Base-by-base conservation (phyloP, 257 asterid genomes). In the Cinchona pubescens region DNA sequence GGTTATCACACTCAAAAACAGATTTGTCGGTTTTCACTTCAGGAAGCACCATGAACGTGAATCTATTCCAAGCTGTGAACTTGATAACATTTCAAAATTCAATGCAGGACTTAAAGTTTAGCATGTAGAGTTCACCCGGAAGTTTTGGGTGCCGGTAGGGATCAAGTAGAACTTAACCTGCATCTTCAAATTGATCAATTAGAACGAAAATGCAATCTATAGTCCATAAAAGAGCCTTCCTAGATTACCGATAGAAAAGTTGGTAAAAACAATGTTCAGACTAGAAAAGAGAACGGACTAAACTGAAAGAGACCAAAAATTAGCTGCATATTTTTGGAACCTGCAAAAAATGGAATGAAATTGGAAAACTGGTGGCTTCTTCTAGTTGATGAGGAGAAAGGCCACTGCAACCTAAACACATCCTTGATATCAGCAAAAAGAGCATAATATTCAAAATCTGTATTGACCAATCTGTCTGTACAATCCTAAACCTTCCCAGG, bases 311-410 rank as follows among this genome's bases (percentile, higher is more conserved):
- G 59, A 30, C 37, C 8, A 21, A 62, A 75, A 63, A 32, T 29
- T 29, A 15, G 32, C 69, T 53, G 69, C 63, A 66, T 65, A 9
- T 21, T 59, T 53, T 53, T 23, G 19, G 7, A 58, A 78, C 75
- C 74, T 71, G 81, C 59, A 62, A 66, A 78, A 66, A 66, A 63
- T n/a, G 56, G 69, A 55, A 69, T 29, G 78, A 55, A 43, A 65
- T 55, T 37, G 67, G 38, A 62, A 53, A 55, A 65, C 65, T 27
- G 77, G 70, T 63, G 77, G 38, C 29, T 59, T 42, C 46, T 66
- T 51, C 75, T 48, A 80, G 64, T 45, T 76, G 61, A 80, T 34
- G 23, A 59, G 67, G 71, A 74, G 30, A 38, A 67, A 79, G 72
- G 71, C 29, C 42, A 73, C 71, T 59, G 59, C 70, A 58, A 32